Evolutionary conservation across 1,139 yeast genomes (phyloP), one percentile per base, ranked within the genome.

Genomic region (Yamadazyma oceani): DNA sequence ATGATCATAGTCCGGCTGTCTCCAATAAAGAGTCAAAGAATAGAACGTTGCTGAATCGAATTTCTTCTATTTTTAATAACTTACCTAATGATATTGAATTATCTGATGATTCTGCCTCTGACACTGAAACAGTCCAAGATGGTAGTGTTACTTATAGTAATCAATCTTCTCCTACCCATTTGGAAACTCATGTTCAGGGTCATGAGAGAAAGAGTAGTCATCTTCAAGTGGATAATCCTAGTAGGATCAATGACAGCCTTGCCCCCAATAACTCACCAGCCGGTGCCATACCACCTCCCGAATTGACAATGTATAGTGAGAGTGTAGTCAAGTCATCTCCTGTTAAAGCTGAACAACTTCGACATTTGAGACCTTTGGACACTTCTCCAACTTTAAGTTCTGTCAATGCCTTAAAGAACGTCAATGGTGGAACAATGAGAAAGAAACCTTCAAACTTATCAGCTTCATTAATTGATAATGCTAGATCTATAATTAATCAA

Each of bases 31-130:
- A 34, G 19, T 14, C 12, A 17, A 44, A 46, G 26, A 38, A 32
- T 11, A 42, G 34, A 23, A 42, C 58, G 10, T 46, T 60, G 5
- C 60, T 51, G 41, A 60, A 52, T 40, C 48, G 57, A 42, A 67
- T 67, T 10, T 58, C 73, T 1, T 61, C 74, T 6, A 64, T 70
- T 2, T 72, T 72, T 50, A 72, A 65, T 41, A 72, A 72, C 35
- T 51, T 72, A 11, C 78, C 78, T 9, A 72, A 72, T 46, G 78
- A 72, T 51, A 69, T 72, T 37, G 77, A 71, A 42, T 49, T 72
- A 7, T 69, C 75, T 0, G 78, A 72, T 40, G 77, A 71, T 48
- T 68, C 75, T 3, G 75, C 73, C 5, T 66, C 73, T 2, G 76
- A 70, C 36, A 50, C 55, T 35, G 76, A 70, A 31, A 63, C 73